phyloP scores from a whole-genome alignment of 2,329 filamentous ascomycete genomes.

The Xylaria digitata region DNA sequence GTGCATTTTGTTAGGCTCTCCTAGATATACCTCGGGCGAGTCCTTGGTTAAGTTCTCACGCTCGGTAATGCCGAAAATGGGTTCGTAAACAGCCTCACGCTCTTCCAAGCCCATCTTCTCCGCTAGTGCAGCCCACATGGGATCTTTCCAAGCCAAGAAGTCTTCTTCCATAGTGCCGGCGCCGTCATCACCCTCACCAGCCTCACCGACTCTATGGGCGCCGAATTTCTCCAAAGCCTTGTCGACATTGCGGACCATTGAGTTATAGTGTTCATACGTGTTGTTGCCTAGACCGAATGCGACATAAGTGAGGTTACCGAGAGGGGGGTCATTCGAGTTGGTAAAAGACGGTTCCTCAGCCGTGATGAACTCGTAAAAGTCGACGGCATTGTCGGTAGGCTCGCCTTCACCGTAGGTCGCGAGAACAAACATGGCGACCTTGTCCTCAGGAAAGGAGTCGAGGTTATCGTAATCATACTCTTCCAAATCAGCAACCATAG shows the following conservation, averaged over 20 bases:
- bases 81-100: conserved; percentile 95
- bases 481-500: conserved; percentile 97
- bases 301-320: conserved; percentile 89
- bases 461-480: conserved; percentile 98
- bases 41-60: conserved; percentile 78
- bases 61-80: conserved; percentile 85
- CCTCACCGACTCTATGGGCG: conserved; percentile 83
- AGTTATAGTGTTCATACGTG: conserved; percentile 99
- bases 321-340: conserved; percentile 76
- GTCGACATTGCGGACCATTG: conserved; percentile 94
- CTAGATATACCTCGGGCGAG: conserved; percentile 86
- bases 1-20: conserved; percentile 96
- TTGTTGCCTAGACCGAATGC: conserved; percentile 98
- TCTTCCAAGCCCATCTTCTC: conserved; percentile 90
- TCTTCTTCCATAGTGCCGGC: conserved; percentile 99
- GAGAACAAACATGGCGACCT: conserved; percentile 93
- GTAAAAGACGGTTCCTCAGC: conserved; percentile 85
- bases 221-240: conserved; percentile 84
- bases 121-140: conserved; percentile 92
- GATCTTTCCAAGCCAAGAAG: conserved; percentile 98
- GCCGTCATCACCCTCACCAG: conserved; percentile 96
- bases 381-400: conserved; percentile 97
- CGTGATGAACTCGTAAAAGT: conserved; percentile 97
- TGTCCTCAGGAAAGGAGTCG: conserved; percentile 87
- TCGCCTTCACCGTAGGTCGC: conserved; percentile 99